Evolutionary conservation across 2,329 filamentous ascomycete species (phyloP), one percentile per base, ranked within the genome.

Genomic region (Cadophora gregata): DNA sequence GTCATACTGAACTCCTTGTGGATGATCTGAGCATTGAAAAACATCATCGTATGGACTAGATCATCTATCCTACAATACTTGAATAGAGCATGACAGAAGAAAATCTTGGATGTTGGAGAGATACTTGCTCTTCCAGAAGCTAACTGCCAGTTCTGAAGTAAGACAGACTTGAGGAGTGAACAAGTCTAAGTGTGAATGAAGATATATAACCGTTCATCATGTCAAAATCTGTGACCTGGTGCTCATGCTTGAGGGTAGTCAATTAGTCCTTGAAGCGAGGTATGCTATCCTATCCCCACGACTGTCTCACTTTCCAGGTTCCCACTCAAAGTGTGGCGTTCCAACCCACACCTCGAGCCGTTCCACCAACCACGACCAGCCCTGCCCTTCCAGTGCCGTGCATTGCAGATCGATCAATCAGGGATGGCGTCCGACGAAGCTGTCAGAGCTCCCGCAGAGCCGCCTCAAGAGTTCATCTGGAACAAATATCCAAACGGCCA

Each of bases 401-500:
- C 38, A 45, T 45, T 47, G 53, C 53, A 36, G 53, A 56, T 56
- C 53, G 53, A 56, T 56, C 53, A 14, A 24, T 29, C 31, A 56
- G n/a, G 53, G 53, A 56, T 56, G 53, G 21, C 31, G 31, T 56
- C 29, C 31, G n/a, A 33, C 29, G n/a, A 2, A 36, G 31, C 51
- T 33, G n/a, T 47, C 42, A 36, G 21, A 21, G 53, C 53, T 56
- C n/a, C 53, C 53, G 53, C 53, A 56, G 53, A 56, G 53, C 53
- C 53, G 36, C 53, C n/a, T n/a, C n/a, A n/a, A 56, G 31, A 7
- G 10, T 29, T 8, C 9, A 8, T 56, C 29, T 24, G 14, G 42
- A 47, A 36, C 53, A 56, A 36, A 24, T n/a, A 56, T 10, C 19
- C 16, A 31, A 16, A 36, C 8, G 7, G 8, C 6, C n/a, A 38